Evolutionary conservation across 805 yeast species (phyloP), one percentile per base, ranked within the genome.

Genomic region (Starmerella potacharoeniae): DNA sequence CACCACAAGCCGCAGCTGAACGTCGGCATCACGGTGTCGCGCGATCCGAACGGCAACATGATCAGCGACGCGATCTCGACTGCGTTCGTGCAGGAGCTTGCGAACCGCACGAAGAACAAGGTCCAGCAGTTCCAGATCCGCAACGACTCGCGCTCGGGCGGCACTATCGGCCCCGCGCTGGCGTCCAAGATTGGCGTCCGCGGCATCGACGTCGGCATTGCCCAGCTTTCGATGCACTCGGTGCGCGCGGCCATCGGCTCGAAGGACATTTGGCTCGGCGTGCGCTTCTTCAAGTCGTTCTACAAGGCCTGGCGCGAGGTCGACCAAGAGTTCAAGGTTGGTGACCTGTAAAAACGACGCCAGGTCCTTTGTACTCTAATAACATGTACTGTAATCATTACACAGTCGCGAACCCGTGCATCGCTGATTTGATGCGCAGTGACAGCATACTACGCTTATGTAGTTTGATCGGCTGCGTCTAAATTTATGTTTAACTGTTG

Each of bases 151-250:
- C 78, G 93, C 66, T 82, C 89, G 0, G 96, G 96, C 35, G 95
- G 95, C 41, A 86, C 95, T 31, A 86, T 88, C 65, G 96, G 96
- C 0, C 95, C 82, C 66, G 64, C 73, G 58, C 63, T 73, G 6
- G 61, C 70, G 14, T 54, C 69, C 6, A 64, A 64, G 41, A 63
- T 68, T 65, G 79, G 79, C 13, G 56, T 69, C 34, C 62, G 70
- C 64, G 83, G 91, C 45, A 78, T 85, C 54, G 95, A 86, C 64
- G 69, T 86, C 56, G 95, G 95, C 54, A 83, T 86, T 62, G 81
- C 95, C 2, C 95, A 86, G 70, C 74, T 84, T 62, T 78, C 91
- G 2, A 86, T 86, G 95, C 95, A 86, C 70, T 82, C 88, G 43
- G 83, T 86, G 62, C 77, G 95, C 64, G 95, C 93, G 31, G 77